A percentile compares a stretch with the other conserved stretches of the same genome.
These are phyloP conservation scores for Epichloe sp. DNA, from an alignment of 2,329 filamentous ascomycete species.

Conservation along the genomic window DNA sequence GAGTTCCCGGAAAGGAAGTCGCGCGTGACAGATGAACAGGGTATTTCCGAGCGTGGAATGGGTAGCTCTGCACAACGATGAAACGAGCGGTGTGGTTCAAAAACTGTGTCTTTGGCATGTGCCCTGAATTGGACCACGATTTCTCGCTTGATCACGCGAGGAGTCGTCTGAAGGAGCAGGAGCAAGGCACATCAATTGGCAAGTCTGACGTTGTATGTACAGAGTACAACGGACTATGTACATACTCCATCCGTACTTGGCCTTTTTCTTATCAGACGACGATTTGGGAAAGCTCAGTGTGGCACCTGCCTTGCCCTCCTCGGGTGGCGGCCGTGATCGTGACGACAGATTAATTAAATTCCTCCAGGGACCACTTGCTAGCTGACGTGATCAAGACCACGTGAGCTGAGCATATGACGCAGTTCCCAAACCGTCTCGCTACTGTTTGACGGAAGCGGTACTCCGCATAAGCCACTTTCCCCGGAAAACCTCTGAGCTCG, in stretches of 20 bases:
- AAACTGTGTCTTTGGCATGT: neutral
- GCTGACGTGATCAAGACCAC: neutral
- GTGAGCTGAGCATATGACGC: neutral
- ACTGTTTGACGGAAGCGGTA: too few species aligned
- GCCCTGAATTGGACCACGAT: neutral
- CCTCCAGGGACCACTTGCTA: neutral
- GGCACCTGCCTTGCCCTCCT: neutral
- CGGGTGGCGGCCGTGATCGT: neutral
- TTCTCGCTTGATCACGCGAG: too few species aligned
- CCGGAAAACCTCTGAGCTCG: too few species aligned
- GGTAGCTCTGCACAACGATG: neutral
- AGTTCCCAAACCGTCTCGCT: neutral
- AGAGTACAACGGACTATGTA: too few species aligned
- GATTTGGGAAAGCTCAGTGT: neutral
- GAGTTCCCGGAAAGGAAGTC: neutral
- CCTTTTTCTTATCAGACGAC: neutral
- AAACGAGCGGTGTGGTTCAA: neutral
- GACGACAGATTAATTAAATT: neutral
- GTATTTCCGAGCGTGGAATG: neutral
- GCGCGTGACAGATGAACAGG: neutral
- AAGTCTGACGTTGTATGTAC: too few species aligned
- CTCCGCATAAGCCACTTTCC: too few species aligned
- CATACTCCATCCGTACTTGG: neutral
- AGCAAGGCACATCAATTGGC: too few species aligned
- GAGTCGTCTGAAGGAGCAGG: too few species aligned